Percentiles rank a stretch among this genome's conserved stretches.
phyloP scores from a whole-genome alignment of 306 rosid species.

The apple (Malus domestica) region ASM211411v1 NC_041796.1:3071501-3072000 shows the following conservation, averaged over 20 bases:
- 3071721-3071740: conserved; percentile 40
- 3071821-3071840: conserved; percentile 47
- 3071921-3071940: conserved; percentile 46
- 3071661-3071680: conserved; percentile 26
- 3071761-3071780: conserved; percentile 50
- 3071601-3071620: conserved; percentile 54
- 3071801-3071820: conserved; percentile 34
- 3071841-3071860: conserved; percentile 69
- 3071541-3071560: conserved; percentile 55
- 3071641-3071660: conserved; percentile 50
- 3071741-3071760: conserved; percentile 59
- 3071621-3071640: conserved; percentile 44
- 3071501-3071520: conserved; percentile 49
- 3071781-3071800: conserved; percentile 69
- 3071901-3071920: background rate
- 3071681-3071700: conserved; percentile 68
- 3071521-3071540: conserved; percentile 63
- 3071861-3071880: conserved; percentile 90
- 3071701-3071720: conserved; percentile 63
- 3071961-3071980: conserved; percentile 67
- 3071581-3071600: conserved; percentile 68
- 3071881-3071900: conserved; percentile 49
- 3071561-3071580: conserved; percentile 57
- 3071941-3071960: conserved; percentile 62
- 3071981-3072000: conserved; percentile 63